These are phyloP conservation scores for Jacaranda copaia DNA, from an alignment of 257 asterid species.

Conservation along the genomic window DNA sequence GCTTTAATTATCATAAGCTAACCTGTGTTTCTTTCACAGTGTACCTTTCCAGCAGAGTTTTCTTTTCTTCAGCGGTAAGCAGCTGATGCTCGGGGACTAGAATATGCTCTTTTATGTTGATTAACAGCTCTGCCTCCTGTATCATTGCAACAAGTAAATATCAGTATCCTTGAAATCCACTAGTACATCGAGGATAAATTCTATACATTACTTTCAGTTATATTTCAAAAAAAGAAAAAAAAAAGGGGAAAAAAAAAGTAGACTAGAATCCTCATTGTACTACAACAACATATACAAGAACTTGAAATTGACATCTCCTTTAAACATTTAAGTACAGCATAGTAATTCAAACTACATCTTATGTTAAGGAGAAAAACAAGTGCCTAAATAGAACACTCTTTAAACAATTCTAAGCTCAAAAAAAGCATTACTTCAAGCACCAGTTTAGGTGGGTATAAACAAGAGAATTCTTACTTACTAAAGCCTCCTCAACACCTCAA, in stretches of 20 bases:
- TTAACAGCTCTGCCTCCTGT: constrained; percentile 67
- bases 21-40: constrained; percentile 95
- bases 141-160: constrained; percentile 10
- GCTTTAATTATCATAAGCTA: constrained; percentile 25
- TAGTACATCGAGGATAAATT: neutral
- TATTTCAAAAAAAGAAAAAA: neutral
- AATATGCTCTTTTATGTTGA: constrained; percentile 80
- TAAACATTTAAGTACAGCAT: neutral
- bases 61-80: constrained; percentile 78
- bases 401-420: neutral
- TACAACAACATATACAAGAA: constrained; percentile 8
- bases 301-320: neutral
- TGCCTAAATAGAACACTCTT: too few relatives aligned
- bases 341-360: neutral
- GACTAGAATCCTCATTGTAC: constrained; percentile 10
- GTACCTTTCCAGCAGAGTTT: constrained; percentile 78
- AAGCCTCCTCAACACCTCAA: neutral
- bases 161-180: constrained; percentile 21
- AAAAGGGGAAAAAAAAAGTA: neutral
- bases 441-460: neutral
- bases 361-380: neutral
- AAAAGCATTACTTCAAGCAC: neutral
- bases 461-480: neutral
- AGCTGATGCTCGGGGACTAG: constrained; percentile 87
- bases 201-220: neutral